Evolutionary conservation across 2,329 filamentous ascomycete genomes (phyloP).

Genomic region (Pseudogymnoascus sp.): DNA sequence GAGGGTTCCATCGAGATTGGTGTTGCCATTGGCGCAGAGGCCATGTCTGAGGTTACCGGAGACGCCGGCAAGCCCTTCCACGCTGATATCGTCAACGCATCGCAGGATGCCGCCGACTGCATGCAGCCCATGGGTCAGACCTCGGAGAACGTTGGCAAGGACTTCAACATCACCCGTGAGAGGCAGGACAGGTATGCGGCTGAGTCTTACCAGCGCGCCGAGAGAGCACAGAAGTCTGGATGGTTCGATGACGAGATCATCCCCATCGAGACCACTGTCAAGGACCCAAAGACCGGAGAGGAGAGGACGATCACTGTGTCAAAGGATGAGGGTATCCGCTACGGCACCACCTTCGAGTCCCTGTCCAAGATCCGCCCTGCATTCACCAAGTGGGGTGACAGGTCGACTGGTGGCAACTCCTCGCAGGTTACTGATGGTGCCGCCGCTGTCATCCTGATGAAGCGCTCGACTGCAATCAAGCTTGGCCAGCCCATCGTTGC

Average conservation of each 20-base stretch:
- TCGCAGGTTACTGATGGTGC: slow-evolving; percentile 93
- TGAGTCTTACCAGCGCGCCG: slow-evolving; percentile 80
- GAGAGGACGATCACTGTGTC: slow-evolving; percentile 70
- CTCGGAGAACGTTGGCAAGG: slow-evolving; percentile 86
- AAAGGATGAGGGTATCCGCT: slow-evolving; percentile 83
- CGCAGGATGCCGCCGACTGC: slow-evolving; percentile 74
- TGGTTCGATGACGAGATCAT: slow-evolving; percentile 92
- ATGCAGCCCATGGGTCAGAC: slow-evolving; percentile 98
- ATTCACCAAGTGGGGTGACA: slow-evolving; percentile 82
- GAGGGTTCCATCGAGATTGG: slow-evolving; percentile 78
- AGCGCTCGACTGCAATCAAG: slow-evolving; percentile 78
- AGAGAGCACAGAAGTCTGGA: slow-evolving; percentile 82
- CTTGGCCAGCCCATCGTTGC: slow-evolving; percentile 86
- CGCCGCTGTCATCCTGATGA: slow-evolving; percentile 86
- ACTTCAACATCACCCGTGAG: slow-evolving; percentile 78
- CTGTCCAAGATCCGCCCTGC: slow-evolving; percentile 81
- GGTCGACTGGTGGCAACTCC: slow-evolving; percentile 86
- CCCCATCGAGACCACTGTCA: slow-evolving; percentile 73
- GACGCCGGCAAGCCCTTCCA: slow-evolving; percentile 66
- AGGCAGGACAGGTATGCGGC: slow-evolving; percentile 78
- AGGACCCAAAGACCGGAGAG: slow-evolving; percentile 76
- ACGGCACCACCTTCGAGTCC: slow-evolving; percentile 77
- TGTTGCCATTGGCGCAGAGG: slow-evolving; percentile 80
- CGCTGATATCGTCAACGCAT: slow-evolving; percentile 62
- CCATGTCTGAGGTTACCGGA: slow-evolving; percentile 73